Base-by-base conservation (phyloP, 495 filamentous ascomycete genomes). In the Neurospora sp. region DNA sequence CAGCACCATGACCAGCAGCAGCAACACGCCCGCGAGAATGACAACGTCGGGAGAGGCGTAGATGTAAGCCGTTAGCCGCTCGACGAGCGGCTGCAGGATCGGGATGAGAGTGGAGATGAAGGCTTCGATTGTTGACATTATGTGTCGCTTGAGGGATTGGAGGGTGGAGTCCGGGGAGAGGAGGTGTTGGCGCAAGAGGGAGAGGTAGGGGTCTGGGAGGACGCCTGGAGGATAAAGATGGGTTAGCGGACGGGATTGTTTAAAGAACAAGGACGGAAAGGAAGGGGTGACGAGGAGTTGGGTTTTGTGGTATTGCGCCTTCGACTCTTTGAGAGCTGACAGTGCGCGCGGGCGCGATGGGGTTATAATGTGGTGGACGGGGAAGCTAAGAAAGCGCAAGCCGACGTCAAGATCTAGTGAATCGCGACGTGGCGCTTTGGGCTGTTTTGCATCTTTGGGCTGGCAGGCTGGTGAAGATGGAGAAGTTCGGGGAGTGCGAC, bases 1-100 rank as follows among this genome's bases (percentile, higher is more conserved):
- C 73, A 94, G 80, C 20, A 87, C 87, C 69, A 93, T 70, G 23
- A 80, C 42, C 73, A 93, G 78, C 40, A 94, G 76, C 59, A 88
- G 74, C 48, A 90, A 72, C 1, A 88, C 75, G 16, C 92, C 81
- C 42, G 87, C 78, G 6, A 90, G 77, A 72, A 92, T 81, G 20
- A 90, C 88, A 62, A 89, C 76, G 82, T 92, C 90, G 6, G 87
- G 89, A 77, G 85, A 83, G 75, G 76, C 78, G 69, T 80, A 76
- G 14, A 86, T 77, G 12, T 78, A 73, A 20, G 71, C 71, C 54
- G 77, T 81, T 35, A 85, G 79, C 69, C 86, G 74, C 75, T 85
- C 81, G 69, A 84, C 75, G 72, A 90, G 80, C n/a, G 90, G 82
- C 16, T 82, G 79, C 9, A 88, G 77, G 69, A 88, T 71, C 23